phyloP scores from a whole-genome alignment of 129 eudicot species.

The carrot (Daucus carota) region DH1_v3.0 NC_030382.2:42838001-42838500 shows the following conservation, averaged over 20 bases:
- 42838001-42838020: too few species aligned
- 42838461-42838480: background rate
- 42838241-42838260: background rate
- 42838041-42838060: too few species aligned
- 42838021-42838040: too few species aligned
- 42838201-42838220: background rate
- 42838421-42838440: background rate
- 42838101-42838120: too few species aligned
- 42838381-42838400: constrained; percentile 88
- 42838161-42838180: background rate
- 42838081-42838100: too few species aligned
- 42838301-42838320: constrained; percentile 2
- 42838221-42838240: background rate
- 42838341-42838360: constrained; percentile 95
- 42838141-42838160: background rate
- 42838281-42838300: background rate
- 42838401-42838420: constrained; percentile 11
- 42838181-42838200: background rate
- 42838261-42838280: background rate
- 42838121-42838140: background rate
- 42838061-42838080: too few species aligned
- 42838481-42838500: constrained; percentile 57
- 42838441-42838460: background rate
- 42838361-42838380: constrained; percentile 88
- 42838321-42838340: constrained; percentile 91